Percentiles rank a stretch among this genome's conserved stretches.
Evolutionary conservation across 208 protist species (phyloP).

Genomic region (Leishmania turanica): DNA sequence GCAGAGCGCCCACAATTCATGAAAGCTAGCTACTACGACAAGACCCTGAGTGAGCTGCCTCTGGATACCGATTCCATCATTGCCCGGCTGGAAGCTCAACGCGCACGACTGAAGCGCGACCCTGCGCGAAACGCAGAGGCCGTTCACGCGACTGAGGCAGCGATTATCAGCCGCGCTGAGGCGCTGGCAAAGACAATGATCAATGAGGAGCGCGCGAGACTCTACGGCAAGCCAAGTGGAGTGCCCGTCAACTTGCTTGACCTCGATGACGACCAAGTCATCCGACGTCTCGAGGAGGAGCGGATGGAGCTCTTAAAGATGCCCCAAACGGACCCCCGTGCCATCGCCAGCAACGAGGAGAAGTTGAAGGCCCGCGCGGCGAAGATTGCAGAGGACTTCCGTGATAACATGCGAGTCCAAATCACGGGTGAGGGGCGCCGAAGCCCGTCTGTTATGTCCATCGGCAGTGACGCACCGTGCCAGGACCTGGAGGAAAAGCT

Average conservation of each 20-base stretch:
- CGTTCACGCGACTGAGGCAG: constrained; percentile 38
- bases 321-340: constrained; percentile 22
- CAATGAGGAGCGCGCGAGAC: constrained; percentile 23
- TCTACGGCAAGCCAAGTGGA: constrained; percentile 51
- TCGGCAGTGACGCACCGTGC: constrained; percentile 46
- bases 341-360: constrained; percentile 37
- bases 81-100: constrained; percentile 46
- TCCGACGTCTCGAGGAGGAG: constrained; percentile 49
- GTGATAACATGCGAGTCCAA: constrained; percentile 33
- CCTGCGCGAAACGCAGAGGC: constrained; percentile 32
- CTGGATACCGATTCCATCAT: constrained; percentile 50
- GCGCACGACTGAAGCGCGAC: constrained; percentile 44
- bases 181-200: constrained; percentile 40
- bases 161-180: constrained; percentile 42
- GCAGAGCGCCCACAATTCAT: constrained; percentile 48
- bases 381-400: constrained; percentile 40
- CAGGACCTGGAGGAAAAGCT: constrained; percentile 59
- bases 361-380: constrained; percentile 39
- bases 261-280: constrained; percentile 44
- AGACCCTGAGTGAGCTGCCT: constrained; percentile 36
- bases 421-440: constrained; percentile 32
- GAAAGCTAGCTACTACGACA: constrained; percentile 34
- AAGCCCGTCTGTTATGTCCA: constrained; percentile 29
- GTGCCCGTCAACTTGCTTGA: constrained; percentile 57
- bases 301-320: constrained; percentile 41